A percentile compares a stretch with the other conserved stretches of the same genome.
phyloP scores from a whole-genome alignment of 78 protist genomes.

The Tieghemostelium lacteum region DNA sequence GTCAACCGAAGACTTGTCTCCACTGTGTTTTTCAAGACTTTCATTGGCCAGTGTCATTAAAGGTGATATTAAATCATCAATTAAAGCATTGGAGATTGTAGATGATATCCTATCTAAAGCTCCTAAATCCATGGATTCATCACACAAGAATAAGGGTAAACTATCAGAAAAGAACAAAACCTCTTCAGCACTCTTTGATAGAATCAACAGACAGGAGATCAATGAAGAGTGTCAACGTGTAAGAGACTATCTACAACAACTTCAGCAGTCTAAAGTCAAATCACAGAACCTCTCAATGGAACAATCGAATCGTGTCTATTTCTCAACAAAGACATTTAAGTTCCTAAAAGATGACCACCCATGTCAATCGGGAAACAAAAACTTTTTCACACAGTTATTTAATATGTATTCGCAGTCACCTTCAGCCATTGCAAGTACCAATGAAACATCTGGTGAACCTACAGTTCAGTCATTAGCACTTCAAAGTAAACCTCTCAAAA shows the following conservation, averaged over 20 bases:
- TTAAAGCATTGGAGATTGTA: constrained; percentile 45
- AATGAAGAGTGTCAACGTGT: constrained; percentile 61
- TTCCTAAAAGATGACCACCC: neutral
- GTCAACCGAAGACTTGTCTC: constrained; percentile 49
- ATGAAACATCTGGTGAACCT: neutral
- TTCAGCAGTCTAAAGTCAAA: neutral
- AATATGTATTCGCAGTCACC: too few species aligned
- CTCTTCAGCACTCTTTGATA: constrained; percentile 54
- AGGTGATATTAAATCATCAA: constrained; percentile 47
- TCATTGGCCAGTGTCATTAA: constrained; percentile 24
- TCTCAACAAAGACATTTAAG: constrained; percentile 31
- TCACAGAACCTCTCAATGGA: constrained; percentile 20
- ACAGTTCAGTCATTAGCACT: neutral
- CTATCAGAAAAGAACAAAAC: constrained; percentile 48
- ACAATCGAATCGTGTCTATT: neutral
- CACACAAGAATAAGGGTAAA: constrained; percentile 58
- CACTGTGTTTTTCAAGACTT: constrained; percentile 38
- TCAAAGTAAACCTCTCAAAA: neutral
- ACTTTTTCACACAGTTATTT: too few species aligned
- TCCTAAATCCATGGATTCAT: neutral
- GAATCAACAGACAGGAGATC: constrained; percentile 66
- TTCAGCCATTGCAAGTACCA: neutral
- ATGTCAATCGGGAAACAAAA: neutral
- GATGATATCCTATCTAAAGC: constrained; percentile 53
- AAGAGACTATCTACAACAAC: constrained; percentile 4